Evolutionary conservation across 1,284 basidiomycete species (phyloP).

Genomic region (Chiua sp.): DNA sequence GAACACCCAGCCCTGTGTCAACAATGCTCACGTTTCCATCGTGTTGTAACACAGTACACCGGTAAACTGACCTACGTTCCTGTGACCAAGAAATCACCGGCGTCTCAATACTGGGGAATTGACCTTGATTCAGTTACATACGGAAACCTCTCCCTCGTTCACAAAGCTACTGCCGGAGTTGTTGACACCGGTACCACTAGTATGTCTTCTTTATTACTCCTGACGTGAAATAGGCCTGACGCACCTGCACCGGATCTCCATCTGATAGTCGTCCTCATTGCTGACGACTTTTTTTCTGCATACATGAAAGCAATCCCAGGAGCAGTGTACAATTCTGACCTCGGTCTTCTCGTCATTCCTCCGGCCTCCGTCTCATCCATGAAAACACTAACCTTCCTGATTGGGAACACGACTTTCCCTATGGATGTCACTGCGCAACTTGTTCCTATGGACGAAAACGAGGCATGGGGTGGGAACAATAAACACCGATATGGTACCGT

Average conservation of each 20-base stretch:
- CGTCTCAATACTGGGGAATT: constrained; percentile 30
- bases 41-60: no score
- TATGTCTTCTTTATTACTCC: no score
- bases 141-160: constrained; percentile 21
- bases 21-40: no score
- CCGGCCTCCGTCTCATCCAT: not conserved
- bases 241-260: not conserved
- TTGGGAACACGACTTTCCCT: not conserved
- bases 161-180: constrained; percentile 22
- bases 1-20: no score
- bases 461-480: constrained; percentile 1
- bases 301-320: constrained; percentile 4
- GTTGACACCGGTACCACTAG: constrained; percentile 25
- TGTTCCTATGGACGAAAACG: constrained; percentile 6
- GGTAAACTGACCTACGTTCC: constrained; percentile 18
- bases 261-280: constrained; percentile 1
- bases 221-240: not conserved
- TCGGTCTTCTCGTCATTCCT: not conserved
- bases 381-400: not conserved
- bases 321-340: not conserved
- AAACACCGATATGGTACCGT: constrained; percentile 7
- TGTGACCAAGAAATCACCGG: constrained; percentile 26
- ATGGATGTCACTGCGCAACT: not conserved
- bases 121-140: constrained; percentile 25
- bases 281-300: not conserved